phyloP scores from a whole-genome alignment of 2,329 filamentous ascomycete species.

The Arthrinium phaeospermum region DNA sequence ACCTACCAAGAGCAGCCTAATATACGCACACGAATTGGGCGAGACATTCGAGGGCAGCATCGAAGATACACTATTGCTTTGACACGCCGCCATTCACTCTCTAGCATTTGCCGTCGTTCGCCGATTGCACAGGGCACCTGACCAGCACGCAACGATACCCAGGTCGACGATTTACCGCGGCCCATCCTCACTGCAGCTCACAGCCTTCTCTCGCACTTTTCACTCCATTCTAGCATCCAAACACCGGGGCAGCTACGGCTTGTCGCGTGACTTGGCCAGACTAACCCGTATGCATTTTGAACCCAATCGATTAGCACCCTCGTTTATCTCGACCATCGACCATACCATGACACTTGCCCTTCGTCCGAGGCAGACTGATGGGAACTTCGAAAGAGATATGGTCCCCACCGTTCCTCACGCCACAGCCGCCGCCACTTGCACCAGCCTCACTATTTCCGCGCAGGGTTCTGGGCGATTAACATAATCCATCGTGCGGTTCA shows the following conservation, averaged over 20 bases:
- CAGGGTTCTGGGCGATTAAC: slow-evolving; percentile 10
- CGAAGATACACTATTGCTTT: background rate
- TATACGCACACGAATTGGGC: slow-evolving; percentile 8
- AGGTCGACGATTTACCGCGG: background rate
- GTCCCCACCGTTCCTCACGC: slow-evolving; percentile 13
- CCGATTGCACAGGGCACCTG: background rate
- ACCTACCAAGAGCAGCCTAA: slow-evolving; percentile 15
- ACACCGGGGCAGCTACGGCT: slow-evolving; percentile 2
- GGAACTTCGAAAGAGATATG: slow-evolving; percentile 8
- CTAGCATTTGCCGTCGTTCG: background rate
- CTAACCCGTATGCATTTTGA: slow-evolving; percentile 9
- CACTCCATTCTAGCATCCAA: slow-evolving; percentile 7
- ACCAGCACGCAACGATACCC: background rate
- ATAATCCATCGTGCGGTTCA: slow-evolving; percentile 11
- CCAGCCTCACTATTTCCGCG: slow-evolving; percentile 18
- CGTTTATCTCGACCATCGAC: slow-evolving; percentile 5
- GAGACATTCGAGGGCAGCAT: background rate
- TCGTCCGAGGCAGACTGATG: slow-evolving; percentile 11
- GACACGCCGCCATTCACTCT: background rate
- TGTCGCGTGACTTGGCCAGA: slow-evolving; percentile 7
- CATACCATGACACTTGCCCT: slow-evolving; percentile 18
- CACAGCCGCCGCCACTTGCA: slow-evolving; percentile 18
- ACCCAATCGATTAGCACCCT: background rate
- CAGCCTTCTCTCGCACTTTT: background rate
- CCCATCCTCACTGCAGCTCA: background rate